Evolutionary conservation across 345 rosid species (phyloP), one percentile per base, ranked within the genome.

Genomic region (Salix udensis): DNA sequence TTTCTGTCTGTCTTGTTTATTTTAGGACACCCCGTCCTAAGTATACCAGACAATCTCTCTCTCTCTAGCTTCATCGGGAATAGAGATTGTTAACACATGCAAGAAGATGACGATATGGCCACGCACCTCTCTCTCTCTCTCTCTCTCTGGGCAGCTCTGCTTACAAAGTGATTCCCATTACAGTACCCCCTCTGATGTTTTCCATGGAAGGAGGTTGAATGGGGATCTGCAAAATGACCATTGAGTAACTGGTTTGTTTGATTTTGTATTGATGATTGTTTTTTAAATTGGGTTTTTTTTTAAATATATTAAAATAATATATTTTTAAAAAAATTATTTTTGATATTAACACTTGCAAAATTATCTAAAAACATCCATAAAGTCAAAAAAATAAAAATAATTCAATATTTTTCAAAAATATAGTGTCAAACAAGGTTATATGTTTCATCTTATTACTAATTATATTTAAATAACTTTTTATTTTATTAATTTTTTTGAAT

Each of bases 41-140:
- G 84, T 75, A 79, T 80, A 77, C 78, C 74, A 50, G 77, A 76
- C 76, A 79, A 69, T 48, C 55, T 55, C 73, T 70, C 34, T 46
- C 46, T 2, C 68, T 12, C 58, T 44, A 39, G 28, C 28, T 12
- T 10, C 82, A 61, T 84, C 77, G 87, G 87, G 86, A 89, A 82
- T 36, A 68, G 88, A 42, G 69, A 77, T 48, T 15, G 62, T 15
- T 28, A 37, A 73, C 73, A 67, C 24, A 39, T 75, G 48, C 26
- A 46, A 61, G 19, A 74, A 68, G 84, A 81, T 79, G 88, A 89
- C 86, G 88, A 83, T n/a, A 80, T 82, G 73, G 44, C 79, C 81
- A 74, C 84, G 74, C 86, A 66, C 72, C 53, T 30, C 67, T 36
- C 15, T 5, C n/a, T 28, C 67, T 69, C 70, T n/a, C 72, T 55